Conservation (phyloP, 495 filamentous ascomycete species). For the Trichocladium antarcticum region DNA sequence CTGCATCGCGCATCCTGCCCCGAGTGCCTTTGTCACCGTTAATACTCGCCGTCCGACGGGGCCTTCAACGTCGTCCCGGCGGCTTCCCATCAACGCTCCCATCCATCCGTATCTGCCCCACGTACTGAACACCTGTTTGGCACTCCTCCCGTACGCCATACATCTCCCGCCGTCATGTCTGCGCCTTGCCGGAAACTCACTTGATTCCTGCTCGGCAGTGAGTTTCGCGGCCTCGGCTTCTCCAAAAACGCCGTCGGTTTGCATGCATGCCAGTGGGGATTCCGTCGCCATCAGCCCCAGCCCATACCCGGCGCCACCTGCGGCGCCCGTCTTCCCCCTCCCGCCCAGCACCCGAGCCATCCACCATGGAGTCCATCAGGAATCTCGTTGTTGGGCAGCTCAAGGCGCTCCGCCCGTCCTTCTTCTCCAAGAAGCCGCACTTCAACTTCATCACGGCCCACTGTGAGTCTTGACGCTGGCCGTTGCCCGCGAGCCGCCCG, state of each 20-base stretch:
- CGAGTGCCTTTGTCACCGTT: too few species aligned
- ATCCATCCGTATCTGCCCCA: not conserved
- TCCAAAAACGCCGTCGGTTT: too few species aligned
- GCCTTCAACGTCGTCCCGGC: too few species aligned
- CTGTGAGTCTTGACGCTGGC: too few species aligned
- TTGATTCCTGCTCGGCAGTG: conserved; percentile 6
- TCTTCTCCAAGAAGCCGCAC: conserved; percentile 44
- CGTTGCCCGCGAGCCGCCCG: not conserved
- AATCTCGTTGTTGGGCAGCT: conserved; percentile 28
- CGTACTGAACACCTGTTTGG: not conserved
- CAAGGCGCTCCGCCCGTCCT: conserved; percentile 39
- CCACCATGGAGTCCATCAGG: conserved; percentile 17
- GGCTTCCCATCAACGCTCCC: too few species aligned
- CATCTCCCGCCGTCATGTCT: conserved; percentile 2
- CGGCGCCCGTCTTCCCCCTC: too few species aligned
- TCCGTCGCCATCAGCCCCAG: too few species aligned
- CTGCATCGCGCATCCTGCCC: too few species aligned
- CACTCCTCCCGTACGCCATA: not conserved
- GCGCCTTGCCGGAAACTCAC: not conserved
- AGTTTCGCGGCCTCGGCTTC: not conserved
- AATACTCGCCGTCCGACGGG: too few species aligned
- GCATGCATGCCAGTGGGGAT: too few species aligned
- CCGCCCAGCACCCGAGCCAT: too few species aligned
- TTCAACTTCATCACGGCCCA: conserved; percentile 82
- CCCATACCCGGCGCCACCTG: too few species aligned